phyloP scores from a whole-genome alignment of 306 rosid species.

The Parietaria judaica region DNA sequence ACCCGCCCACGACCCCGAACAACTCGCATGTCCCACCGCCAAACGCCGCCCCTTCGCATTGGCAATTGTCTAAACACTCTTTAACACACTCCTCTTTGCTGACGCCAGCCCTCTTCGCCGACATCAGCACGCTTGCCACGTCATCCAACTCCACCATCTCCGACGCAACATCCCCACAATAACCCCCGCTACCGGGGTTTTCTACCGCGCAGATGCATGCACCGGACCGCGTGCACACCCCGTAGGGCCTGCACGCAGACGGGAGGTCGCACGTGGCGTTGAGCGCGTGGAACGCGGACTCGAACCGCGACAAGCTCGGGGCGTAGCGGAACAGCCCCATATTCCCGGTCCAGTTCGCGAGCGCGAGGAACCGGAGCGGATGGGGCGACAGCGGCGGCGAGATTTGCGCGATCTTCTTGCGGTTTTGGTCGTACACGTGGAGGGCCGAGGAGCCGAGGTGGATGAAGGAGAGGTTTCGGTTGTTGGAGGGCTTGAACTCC shows the following conservation, averaged over 20 bases:
- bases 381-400: conserved; percentile 19
- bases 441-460: conserved; percentile 52
- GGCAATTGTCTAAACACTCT: conserved; percentile 61
- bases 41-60: conserved; percentile 59
- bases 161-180: conserved; percentile 1
- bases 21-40: conserved; percentile 38
- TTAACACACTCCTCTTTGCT: conserved; percentile 49
- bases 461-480: conserved; percentile 52
- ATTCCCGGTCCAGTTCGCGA: conserved; percentile 75
- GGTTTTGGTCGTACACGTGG: conserved; percentile 36
- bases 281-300: conserved; percentile 72
- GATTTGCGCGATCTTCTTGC: conserved; percentile 75
- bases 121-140: conserved; percentile 44
- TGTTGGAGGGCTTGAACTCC: conserved; percentile 69
- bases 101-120: conserved; percentile 30
- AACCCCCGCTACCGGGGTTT: neutral
- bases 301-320: conserved; percentile 39
- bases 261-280: conserved; percentile 85
- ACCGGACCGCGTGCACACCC: conserved; percentile 71
- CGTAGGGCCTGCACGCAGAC: conserved; percentile 62
- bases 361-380: conserved; percentile 55
- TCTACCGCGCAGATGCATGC: conserved; percentile 40
- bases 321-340: conserved; percentile 69
- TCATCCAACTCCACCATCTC: conserved; percentile 57
- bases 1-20: conserved; percentile 55